A percentile compares a stretch with the other conserved stretches of the same genome.
Evolutionary conservation across 345 rosid species (phyloP).

Genomic region (Eucalyptus regnans): DNA sequence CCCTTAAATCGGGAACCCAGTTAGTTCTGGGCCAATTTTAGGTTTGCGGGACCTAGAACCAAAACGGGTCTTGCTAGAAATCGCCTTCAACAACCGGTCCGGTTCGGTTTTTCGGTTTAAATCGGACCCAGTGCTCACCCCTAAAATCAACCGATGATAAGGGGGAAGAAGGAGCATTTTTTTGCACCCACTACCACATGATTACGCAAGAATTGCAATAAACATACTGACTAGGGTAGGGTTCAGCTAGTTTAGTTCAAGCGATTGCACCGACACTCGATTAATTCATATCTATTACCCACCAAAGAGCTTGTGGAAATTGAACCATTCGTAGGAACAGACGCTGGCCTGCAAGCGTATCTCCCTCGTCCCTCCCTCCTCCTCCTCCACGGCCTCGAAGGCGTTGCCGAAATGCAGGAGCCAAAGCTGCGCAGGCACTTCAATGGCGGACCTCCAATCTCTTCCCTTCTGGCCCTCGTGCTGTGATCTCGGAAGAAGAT

Average conservation of each 20-base stretch:
- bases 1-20: accelerated
- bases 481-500: conserved; percentile 65
- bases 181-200: not conserved
- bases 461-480: conserved; percentile 5
- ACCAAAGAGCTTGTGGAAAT: conserved; percentile 78
- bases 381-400: conserved; percentile 27
- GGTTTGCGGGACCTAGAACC: not conserved
- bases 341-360: conserved; percentile 51
- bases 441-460: conserved; percentile 73
- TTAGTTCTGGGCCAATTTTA: not conserved
- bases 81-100: accelerated
- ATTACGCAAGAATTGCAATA: not conserved
- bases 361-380: conserved; percentile 35
- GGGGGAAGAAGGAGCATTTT: not conserved
- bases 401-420: conserved; percentile 71
- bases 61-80: not conserved
- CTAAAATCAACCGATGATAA: too few relatives aligned
- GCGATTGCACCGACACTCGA: not conserved
- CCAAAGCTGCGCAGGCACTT: conserved; percentile 73
- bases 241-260: not conserved
- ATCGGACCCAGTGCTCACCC: not conserved
- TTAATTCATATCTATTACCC: not conserved
- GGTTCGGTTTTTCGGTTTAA: not conserved
- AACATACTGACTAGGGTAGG: not conserved
- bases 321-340: conserved; percentile 86